These are phyloP conservation scores for Dendrobium nobile DNA, from an alignment of 106 monocot species.

Conservation along the genomic window DNA sequence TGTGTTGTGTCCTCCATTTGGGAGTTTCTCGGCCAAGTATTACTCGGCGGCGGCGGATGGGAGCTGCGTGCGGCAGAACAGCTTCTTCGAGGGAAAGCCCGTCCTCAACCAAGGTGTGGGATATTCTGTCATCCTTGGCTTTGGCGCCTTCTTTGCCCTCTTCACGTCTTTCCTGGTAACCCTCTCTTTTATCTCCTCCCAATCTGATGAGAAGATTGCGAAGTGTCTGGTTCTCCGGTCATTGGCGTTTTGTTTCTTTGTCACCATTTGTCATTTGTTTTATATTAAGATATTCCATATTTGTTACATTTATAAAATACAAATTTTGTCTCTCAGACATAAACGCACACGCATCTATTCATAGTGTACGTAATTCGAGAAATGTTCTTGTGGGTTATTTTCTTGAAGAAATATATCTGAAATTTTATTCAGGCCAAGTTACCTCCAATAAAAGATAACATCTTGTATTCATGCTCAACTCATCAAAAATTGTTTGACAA, in stretches of 20 bases:
- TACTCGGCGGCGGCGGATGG: slow-evolving; percentile 44
- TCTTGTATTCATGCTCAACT: no score
- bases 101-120: slow-evolving; percentile 82
- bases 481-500: no score
- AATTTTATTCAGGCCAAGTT: no score
- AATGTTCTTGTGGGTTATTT: no score
- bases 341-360: no score
- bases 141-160: slow-evolving; percentile 94
- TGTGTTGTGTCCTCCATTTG: slow-evolving; percentile 37
- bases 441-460: no score
- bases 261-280: background rate
- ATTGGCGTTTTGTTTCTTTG: background rate
- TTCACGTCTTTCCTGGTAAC: slow-evolving; percentile 92
- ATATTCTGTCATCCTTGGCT: slow-evolving; percentile 81
- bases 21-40: slow-evolving; percentile 64
- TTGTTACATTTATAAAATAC: background rate
- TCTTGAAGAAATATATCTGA: no score
- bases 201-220: background rate
- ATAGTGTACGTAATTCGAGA: no score
- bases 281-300: background rate
- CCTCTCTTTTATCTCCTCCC: background rate
- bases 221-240: background rate
- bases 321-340: no score
- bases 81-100: slow-evolving; percentile 74
- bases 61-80: slow-evolving; percentile 53